phyloP scores from a whole-genome alignment of 2,329 filamentous ascomycete species.

The Diaporthe longicolla region DNA sequence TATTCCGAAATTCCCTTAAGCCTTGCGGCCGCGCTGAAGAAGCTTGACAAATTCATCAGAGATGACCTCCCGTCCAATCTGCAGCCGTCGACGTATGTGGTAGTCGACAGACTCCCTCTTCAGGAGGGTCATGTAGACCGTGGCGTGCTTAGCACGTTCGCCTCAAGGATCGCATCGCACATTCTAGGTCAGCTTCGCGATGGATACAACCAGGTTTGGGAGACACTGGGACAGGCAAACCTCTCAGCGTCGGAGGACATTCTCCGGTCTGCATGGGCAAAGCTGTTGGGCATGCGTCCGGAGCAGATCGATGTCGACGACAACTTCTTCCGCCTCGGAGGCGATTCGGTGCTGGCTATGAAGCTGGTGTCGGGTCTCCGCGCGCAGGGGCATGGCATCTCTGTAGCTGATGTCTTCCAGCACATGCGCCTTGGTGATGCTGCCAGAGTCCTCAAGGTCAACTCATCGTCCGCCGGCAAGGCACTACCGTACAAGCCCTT shows the following conservation, averaged over 20 bases:
- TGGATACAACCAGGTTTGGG: constrained; percentile 52
- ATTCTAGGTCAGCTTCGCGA: constrained; percentile 46
- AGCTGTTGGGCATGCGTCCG: constrained; percentile 47
- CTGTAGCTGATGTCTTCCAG: constrained; percentile 64
- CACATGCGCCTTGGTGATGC: constrained; percentile 50
- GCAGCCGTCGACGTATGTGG: constrained; percentile 60
- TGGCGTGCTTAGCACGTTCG: constrained; percentile 51
- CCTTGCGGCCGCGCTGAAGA: constrained; percentile 54
- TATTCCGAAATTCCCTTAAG: constrained; percentile 46
- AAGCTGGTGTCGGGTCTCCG: constrained; percentile 58
- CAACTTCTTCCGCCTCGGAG: constrained; percentile 56
- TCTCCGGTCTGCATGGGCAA: constrained; percentile 50
- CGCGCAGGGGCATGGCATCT: constrained; percentile 57
- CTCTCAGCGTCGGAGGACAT: constrained; percentile 54
- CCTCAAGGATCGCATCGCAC: constrained; percentile 46
- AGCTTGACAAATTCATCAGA: constrained; percentile 57
- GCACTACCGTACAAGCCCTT: constrained; percentile 52
- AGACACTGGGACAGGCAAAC: constrained; percentile 46
- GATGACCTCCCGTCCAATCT: constrained; percentile 62
- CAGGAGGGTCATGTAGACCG: constrained; percentile 50
- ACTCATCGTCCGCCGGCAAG: constrained; percentile 44
- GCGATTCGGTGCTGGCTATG: constrained; percentile 56
- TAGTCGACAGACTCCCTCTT: constrained; percentile 55
- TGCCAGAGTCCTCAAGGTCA: constrained; percentile 53
- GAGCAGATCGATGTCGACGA: constrained; percentile 51